These are phyloP conservation scores for Arctostaphylos glauca DNA, from an alignment of 148 eudicot genomes.

Conservation along the genomic window DNA sequence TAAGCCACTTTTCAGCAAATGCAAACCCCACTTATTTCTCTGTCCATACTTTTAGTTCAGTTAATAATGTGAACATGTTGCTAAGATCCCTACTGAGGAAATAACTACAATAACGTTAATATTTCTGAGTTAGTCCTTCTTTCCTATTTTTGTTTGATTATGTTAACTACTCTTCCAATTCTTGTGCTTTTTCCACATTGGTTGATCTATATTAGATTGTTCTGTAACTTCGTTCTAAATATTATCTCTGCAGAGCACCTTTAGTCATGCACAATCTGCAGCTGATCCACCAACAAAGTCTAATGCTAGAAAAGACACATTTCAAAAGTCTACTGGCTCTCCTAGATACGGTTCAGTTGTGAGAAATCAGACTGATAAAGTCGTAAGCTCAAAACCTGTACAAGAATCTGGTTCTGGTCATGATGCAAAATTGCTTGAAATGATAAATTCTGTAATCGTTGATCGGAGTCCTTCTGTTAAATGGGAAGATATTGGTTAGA, in stretches of 20 bases:
- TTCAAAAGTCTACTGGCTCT: slow-evolving; percentile 39
- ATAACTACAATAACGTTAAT: neutral
- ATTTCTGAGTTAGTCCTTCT: neutral
- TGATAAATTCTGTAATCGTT: slow-evolving; percentile 89
- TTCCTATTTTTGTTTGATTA: neutral
- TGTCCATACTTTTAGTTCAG: neutral
- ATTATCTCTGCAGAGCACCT: slow-evolving; percentile 33
- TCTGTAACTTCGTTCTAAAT: neutral
- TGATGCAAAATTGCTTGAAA: slow-evolving; percentile 80
- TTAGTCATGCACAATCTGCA: slow-evolving; percentile 42
- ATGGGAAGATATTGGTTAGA: slow-evolving; percentile 98
- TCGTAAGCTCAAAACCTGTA: slow-evolving; percentile 44
- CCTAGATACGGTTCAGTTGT: slow-evolving; percentile 31
- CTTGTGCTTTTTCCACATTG: neutral
- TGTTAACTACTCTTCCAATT: neutral
- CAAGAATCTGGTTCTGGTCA: slow-evolving; percentile 48
- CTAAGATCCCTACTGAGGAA: too few species aligned
- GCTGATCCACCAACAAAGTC: slow-evolving; percentile 33
- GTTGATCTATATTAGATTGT: neutral
- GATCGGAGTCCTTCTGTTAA: slow-evolving; percentile 96
- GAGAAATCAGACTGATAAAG: slow-evolving; percentile 35
- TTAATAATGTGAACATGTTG: neutral
- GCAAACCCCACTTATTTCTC: neutral
- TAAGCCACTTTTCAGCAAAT: neutral
- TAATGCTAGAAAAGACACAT: slow-evolving; percentile 27